These are phyloP conservation scores for Yamadazyma sp. DNA, from an alignment of 1,139 yeast genomes.

Conservation along the genomic window DNA sequence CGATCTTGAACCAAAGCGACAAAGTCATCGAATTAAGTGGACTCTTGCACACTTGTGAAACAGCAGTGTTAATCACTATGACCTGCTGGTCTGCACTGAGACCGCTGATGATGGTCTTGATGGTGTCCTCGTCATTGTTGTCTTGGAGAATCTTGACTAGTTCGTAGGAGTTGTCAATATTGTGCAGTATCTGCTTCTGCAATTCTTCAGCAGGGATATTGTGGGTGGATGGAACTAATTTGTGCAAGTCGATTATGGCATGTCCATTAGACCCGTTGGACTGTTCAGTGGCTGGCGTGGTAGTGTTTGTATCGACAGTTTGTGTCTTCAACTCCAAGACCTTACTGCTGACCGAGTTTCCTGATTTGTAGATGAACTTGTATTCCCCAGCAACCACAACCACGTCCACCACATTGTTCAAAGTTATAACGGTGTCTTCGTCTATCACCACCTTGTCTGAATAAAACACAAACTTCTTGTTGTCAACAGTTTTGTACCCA, in stretches of 20 bases:
- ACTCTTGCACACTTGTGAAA: constrained; percentile 32
- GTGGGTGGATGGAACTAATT: constrained; percentile 4
- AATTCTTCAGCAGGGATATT: constrained; percentile 8
- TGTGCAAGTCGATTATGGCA: constrained; percentile 5
- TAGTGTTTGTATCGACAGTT: constrained; percentile 2
- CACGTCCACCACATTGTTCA: constrained; percentile 9
- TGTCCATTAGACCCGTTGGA: neutral
- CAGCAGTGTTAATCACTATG: constrained; percentile 33
- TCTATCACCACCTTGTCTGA: constrained; percentile 3
- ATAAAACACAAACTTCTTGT: constrained; percentile 3
- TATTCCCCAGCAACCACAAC: constrained; percentile 3
- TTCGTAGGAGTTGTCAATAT: constrained; percentile 9
- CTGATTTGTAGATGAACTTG: constrained; percentile 11
- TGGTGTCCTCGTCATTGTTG: constrained; percentile 31
- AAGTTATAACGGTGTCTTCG: constrained; percentile 1
- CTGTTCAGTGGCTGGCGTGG: neutral
- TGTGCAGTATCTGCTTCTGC: constrained; percentile 3
- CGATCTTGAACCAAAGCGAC: constrained; percentile 52
- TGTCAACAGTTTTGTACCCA: constrained; percentile 2
- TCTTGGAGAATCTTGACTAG: constrained; percentile 25
- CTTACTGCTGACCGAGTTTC: constrained; percentile 7
- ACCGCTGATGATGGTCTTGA: constrained; percentile 34
- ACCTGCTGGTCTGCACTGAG: constrained; percentile 21
- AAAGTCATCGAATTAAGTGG: constrained; percentile 32
- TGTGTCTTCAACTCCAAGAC: constrained; percentile 6